phyloP scores from a whole-genome alignment of 73 alveolate species.

The Paramecium bursaria region DNA sequence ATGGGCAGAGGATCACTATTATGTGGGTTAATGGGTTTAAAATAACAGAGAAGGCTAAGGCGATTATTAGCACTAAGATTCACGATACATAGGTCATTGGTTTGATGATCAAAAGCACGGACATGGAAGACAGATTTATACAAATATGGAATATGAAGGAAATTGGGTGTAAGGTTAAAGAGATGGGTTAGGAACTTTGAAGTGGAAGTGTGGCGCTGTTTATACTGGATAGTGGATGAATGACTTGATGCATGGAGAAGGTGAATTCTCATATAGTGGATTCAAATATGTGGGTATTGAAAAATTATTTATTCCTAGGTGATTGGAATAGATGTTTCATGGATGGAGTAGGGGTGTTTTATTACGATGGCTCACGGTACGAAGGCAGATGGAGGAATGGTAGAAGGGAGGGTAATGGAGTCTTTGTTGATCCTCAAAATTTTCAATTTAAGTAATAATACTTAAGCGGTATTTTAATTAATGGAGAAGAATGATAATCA shows the following conservation, averaged over 20 bases:
- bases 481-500: background rate
- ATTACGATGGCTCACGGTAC: background rate
- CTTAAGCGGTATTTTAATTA: background rate
- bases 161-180: slow-evolving; percentile 73
- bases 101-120: slow-evolving; percentile 73
- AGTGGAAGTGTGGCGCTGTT: slow-evolving; percentile 39
- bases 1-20: slow-evolving; percentile 42
- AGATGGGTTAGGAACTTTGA: slow-evolving; percentile 61
- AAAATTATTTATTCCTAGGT: slow-evolving; percentile 7
- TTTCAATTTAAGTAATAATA: background rate
- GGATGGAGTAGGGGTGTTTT: slow-evolving; percentile 48
- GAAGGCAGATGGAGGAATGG: slow-evolving; percentile 14
- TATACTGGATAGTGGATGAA: slow-evolving; percentile 67
- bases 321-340: slow-evolving; percentile 44
- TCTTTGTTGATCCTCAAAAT: slow-evolving; percentile 16
- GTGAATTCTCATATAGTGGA: background rate
- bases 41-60: slow-evolving; percentile 80
- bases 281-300: too few relatives aligned
- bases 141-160: slow-evolving; percentile 64
- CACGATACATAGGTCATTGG: slow-evolving; percentile 73
- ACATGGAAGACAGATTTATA: slow-evolving; percentile 68
- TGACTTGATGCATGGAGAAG: slow-evolving; percentile 53
- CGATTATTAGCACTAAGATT: slow-evolving; percentile 63
- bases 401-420: slow-evolving; percentile 12
- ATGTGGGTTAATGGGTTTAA: slow-evolving; percentile 72